These are phyloP conservation scores for Cytospora mali DNA, from an alignment of 2,329 filamentous ascomycete genomes.

Conservation along the genomic window DNA sequence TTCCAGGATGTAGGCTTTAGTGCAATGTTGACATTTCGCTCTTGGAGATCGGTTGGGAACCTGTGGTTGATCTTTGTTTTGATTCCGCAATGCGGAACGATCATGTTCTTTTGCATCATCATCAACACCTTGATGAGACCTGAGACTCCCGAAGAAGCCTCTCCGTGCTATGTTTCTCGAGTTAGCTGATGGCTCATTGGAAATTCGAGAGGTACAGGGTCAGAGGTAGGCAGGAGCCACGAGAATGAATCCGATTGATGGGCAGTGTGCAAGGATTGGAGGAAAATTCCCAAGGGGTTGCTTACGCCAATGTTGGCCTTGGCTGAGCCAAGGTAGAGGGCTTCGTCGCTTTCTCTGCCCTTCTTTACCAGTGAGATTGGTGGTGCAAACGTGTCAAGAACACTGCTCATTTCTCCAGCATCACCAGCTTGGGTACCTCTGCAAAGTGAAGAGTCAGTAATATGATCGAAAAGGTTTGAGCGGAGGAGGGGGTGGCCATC, in stretches of 20 bases:
- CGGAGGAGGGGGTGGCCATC: no score
- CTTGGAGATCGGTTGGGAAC: not conserved
- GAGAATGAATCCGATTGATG: no score
- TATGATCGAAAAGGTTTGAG: no score
- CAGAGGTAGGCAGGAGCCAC: no score
- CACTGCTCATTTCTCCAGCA: not conserved
- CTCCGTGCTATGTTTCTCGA: no score
- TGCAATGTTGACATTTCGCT: not conserved
- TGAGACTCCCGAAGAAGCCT: slow-evolving; percentile 26
- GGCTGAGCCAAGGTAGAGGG: not conserved
- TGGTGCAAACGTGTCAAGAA: not conserved
- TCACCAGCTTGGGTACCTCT: slow-evolving; percentile 4
- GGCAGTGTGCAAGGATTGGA: no score
- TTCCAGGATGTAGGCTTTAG: slow-evolving; percentile 62
- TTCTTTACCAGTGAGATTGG: slow-evolving; percentile 35
- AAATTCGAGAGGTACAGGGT: no score
- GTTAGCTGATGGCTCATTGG: no score
- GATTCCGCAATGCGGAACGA: slow-evolving; percentile 31
- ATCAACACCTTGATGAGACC: slow-evolving; percentile 31
- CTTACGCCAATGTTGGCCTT: slow-evolving; percentile 13
- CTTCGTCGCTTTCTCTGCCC: not conserved
- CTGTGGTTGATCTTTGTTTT: slow-evolving; percentile 29
- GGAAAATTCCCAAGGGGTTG: no score
- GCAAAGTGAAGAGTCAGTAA: no score
- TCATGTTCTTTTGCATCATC: slow-evolving; percentile 28